Evolutionary conservation across 176 grass and related monocot genomes (phyloP).

Genomic region (Ananas comosus): DNA sequence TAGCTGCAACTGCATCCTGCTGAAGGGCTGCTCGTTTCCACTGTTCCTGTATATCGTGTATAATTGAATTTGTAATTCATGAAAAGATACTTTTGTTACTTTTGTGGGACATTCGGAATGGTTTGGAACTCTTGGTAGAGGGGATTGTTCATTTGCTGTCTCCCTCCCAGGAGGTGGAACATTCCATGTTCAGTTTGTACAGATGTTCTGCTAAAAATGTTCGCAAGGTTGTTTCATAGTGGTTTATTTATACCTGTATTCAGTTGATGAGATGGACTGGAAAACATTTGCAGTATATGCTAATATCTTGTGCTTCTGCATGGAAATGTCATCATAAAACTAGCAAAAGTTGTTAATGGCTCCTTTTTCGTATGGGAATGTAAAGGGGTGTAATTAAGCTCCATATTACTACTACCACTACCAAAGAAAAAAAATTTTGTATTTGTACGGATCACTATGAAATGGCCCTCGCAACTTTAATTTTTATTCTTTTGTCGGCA

Average conservation of each 20-base stretch:
- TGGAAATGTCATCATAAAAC: too few relatives aligned
- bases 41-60: conserved; percentile 59
- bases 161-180: conserved; percentile 45
- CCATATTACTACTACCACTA: too few relatives aligned
- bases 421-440: too few relatives aligned
- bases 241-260: conserved; percentile 27
- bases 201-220: conserved; percentile 55
- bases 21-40: conserved; percentile 25
- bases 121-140: conserved; percentile 47
- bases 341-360: too few relatives aligned
- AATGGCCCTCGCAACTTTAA: too few relatives aligned
- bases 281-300: too few relatives aligned
- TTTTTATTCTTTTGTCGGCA: too few relatives aligned
- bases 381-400: too few relatives aligned
- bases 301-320: too few relatives aligned
- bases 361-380: too few relatives aligned
- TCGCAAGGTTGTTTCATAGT: conserved; percentile 29
- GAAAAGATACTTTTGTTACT: conserved; percentile 23
- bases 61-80: conserved; percentile 64
- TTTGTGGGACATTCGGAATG: conserved; percentile 41
- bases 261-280: neutral
- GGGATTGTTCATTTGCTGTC: conserved; percentile 51
- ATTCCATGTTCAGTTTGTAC: conserved; percentile 84
- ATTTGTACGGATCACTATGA: too few relatives aligned
- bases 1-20: conserved; percentile 48